A percentile compares a stretch with the other conserved stretches of the same genome.
phyloP scores from a whole-genome alignment of 371 early-diverging fungal species.

The Mortierella sp. region DNA sequence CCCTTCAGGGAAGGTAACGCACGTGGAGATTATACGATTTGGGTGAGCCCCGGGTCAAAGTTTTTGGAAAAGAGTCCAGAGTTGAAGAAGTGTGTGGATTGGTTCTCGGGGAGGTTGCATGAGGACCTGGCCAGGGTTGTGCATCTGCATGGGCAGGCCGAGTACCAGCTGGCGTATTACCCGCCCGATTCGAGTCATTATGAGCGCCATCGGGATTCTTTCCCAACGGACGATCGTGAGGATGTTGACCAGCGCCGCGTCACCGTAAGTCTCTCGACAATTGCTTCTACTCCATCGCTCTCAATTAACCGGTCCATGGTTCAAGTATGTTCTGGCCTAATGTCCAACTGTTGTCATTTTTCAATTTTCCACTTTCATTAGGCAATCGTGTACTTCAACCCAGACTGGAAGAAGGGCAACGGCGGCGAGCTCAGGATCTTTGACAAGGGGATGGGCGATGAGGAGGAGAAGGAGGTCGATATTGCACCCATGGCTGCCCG shows the following conservation, averaged over 20 bases:
- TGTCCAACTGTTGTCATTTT: not conserved
- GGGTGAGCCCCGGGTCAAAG: slow-evolving; percentile 61
- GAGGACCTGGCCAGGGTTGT: slow-evolving; percentile 62
- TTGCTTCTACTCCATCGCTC: not conserved
- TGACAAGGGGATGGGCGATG: slow-evolving; percentile 61
- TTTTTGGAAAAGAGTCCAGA: slow-evolving; percentile 56
- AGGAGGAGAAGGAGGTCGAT: slow-evolving; percentile 62
- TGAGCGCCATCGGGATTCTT: slow-evolving; percentile 74
- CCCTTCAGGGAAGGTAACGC: slow-evolving; percentile 71
- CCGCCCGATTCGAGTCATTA: slow-evolving; percentile 73
- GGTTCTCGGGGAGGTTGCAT: slow-evolving; percentile 58
- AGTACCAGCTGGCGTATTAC: slow-evolving; percentile 73
- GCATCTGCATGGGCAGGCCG: slow-evolving; percentile 65
- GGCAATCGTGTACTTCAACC: slow-evolving; percentile 71
- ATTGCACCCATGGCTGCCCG: slow-evolving; percentile 66
- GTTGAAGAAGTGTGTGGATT: slow-evolving; percentile 45
- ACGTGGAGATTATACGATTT: slow-evolving; percentile 71
- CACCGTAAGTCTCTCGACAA: slow-evolving; percentile 52
- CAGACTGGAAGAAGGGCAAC: slow-evolving; percentile 64
- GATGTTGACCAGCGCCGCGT: slow-evolving; percentile 74
- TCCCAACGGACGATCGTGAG: slow-evolving; percentile 68
- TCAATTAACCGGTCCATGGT: not conserved
- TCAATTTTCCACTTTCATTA: not conserved
- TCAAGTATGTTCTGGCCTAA: not conserved
- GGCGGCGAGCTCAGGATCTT: slow-evolving; percentile 70